A percentile compares a stretch with the other conserved stretches of the same genome.
Evolutionary conservation across 257 asterid species (phyloP).

Genomic region (Paulownia fortunei): DNA sequence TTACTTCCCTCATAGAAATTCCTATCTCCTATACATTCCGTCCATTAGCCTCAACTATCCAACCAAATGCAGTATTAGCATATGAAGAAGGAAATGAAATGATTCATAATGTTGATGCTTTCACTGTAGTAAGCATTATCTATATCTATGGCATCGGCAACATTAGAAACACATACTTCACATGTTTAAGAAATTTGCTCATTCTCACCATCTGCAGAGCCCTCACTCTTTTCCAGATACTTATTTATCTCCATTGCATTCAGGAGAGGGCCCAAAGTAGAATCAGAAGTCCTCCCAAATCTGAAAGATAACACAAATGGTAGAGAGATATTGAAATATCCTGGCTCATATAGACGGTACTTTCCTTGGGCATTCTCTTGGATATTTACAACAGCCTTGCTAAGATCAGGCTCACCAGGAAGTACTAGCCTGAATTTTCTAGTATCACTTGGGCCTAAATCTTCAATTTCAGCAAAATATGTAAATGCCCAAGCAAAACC

Average conservation of each 20-base stretch:
- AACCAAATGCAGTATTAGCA: neutral
- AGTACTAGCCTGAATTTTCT: conserved; percentile 81
- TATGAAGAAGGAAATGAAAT: neutral
- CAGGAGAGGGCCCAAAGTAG: conserved; percentile 85
- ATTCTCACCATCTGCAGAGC: conserved; percentile 82
- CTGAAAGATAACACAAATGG: conserved; percentile 86
- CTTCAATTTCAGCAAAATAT: conserved; percentile 91
- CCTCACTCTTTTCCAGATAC: conserved; percentile 72
- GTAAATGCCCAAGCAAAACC: conserved; percentile 93
- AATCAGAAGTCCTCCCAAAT: conserved; percentile 80
- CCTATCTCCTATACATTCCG: neutral
- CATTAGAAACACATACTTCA: neutral
- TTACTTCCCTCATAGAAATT: neutral
- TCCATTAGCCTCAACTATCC: neutral
- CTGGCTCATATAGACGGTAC: conserved; percentile 91
- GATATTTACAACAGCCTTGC: conserved; percentile 82
- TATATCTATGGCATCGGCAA: neutral
- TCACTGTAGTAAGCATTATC: neutral
- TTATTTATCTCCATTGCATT: conserved; percentile 94
- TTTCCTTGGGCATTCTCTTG: conserved; percentile 95
- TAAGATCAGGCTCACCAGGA: conserved; percentile 74
- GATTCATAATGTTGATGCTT: neutral
- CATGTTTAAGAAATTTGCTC: conserved; percentile 18
- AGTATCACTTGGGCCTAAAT: conserved; percentile 59
- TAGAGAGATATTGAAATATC: conserved; percentile 75